Percentiles rank a stretch among this genome's conserved stretches.
These are phyloP conservation scores for Pseudocercospora fijiensis DNA, from an alignment of 2,329 filamentous ascomycete species.

Conservation along the genomic window DNA sequence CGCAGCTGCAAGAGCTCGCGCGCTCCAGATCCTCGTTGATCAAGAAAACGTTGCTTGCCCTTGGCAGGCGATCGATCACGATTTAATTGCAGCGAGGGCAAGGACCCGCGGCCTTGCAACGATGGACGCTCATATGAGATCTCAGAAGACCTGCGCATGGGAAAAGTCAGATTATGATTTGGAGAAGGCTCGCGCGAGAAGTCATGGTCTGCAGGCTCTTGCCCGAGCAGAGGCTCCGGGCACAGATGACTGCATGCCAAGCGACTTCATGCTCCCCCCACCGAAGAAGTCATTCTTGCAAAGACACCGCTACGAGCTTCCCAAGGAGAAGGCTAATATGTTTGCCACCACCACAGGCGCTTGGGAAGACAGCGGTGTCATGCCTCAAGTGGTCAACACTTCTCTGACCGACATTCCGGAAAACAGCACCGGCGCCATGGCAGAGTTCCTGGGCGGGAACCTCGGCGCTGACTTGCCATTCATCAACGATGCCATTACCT, in stretches of 20 bases:
- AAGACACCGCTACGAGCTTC: constrained; percentile 32
- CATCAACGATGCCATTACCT: constrained; percentile 27
- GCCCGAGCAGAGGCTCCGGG: constrained; percentile 19
- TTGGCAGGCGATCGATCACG: not conserved
- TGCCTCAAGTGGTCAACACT: constrained; percentile 28
- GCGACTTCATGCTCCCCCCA: not conserved
- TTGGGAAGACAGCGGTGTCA: constrained; percentile 35
- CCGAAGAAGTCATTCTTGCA: constrained; percentile 25
- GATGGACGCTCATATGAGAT: not conserved
- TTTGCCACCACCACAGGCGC: constrained; percentile 31
- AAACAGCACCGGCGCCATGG: constrained; percentile 33
- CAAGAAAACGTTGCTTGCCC: constrained; percentile 17
- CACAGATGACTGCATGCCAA: constrained; percentile 5
- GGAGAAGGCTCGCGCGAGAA: constrained; percentile 13
- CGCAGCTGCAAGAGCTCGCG: constrained; percentile 13
- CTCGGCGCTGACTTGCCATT: constrained; percentile 30
- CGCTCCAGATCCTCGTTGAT: not conserved
- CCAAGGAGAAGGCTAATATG: constrained; percentile 30
- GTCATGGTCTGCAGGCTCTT: constrained; percentile 19
- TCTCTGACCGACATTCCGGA: constrained; percentile 22
- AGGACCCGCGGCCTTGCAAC: constrained; percentile 14
- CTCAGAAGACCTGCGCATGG: not conserved
- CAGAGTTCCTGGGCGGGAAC: constrained; percentile 33
- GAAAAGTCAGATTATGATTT: constrained; percentile 5
- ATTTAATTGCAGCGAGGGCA: constrained; percentile 10